Base-by-base conservation (phyloP, 2,329 filamentous ascomycete species). In the Periconia sp. region DNA sequence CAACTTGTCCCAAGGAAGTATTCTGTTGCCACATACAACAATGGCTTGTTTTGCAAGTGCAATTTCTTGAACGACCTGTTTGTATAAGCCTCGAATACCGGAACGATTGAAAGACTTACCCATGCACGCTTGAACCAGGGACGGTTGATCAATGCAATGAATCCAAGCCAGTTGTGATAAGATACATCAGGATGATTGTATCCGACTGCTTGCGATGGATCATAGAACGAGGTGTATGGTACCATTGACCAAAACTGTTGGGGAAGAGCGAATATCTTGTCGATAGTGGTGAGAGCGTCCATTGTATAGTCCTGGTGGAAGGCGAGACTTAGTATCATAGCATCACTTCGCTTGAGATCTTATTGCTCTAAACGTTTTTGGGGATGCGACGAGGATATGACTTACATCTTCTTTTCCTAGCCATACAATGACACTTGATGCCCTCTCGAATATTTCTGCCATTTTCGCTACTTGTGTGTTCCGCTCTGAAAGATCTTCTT, bases 51-150 rank as follows among this genome's bases (percentile, higher is more conserved):
- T 64, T 8, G 59, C 61, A 15, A 69, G 57, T 11, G 65, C 60
- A 19, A 68, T 65, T 41, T 68, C 65, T 55, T 70, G 66, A 15
- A 70, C 63, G 3, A 63, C 61, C 57, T 65, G 31, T 8, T n/a
- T 35, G 13, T 18, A 31, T 50, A 41, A 50, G 19, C 27, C 14
- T 40, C 41, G 23, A 37, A 3, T 7, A 14, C 11, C 17, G 8
- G 20, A 33, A 9, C 17, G n/a, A 17, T 17, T 23, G 14, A 3
- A n/a, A 13, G 13, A 56, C 56, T 33, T 47, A 65, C 63, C 65
- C 65, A 70, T 45, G 65, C 64, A 37, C 64, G 56, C 45, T 59
- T 62, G 54, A 69, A 69, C 64, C 66, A 67, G 11, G 62, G 60
- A 9, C 62, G 56, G 45, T 66, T 68, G 20, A 67, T 62, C 1